These are phyloP conservation scores for Fusarium chaquense DNA, from an alignment of 2,329 filamentous ascomycete genomes.

Conservation along the genomic window DNA sequence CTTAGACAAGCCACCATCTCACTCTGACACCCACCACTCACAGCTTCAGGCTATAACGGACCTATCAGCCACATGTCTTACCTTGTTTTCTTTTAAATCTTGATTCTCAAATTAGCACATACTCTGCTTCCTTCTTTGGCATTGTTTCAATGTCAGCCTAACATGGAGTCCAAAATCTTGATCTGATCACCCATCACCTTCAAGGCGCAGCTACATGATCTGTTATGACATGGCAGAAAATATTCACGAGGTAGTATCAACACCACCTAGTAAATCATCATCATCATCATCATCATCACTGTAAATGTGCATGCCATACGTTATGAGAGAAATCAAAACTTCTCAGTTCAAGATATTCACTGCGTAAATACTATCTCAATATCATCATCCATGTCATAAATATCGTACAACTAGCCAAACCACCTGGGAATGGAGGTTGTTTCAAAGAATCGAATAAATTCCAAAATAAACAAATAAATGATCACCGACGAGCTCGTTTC, in stretches of 20 bases:
- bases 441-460: conserved; percentile 42
- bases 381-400: conserved; percentile 35
- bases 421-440: conserved; percentile 42
- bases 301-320: not conserved
- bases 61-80: conserved; percentile 27
- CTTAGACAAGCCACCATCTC: conserved; percentile 40
- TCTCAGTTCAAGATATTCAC: conserved; percentile 35
- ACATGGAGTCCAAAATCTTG: conserved; percentile 4
- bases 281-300: conserved; percentile 2
- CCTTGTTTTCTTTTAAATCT: conserved; percentile 21
- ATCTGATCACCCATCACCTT: conserved; percentile 3
- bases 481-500: conserved; percentile 45
- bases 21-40: conserved; percentile 12
- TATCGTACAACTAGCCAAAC: conserved; percentile 44
- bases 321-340: conserved; percentile 21
- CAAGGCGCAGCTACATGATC: conserved; percentile 6
- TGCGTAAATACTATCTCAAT: conserved; percentile 24
- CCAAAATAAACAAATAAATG: conserved; percentile 39
- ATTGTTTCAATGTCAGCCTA: conserved; percentile 13
- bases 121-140: conserved; percentile 16
- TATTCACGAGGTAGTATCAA: conserved; percentile 28
- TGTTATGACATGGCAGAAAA: conserved; percentile 13
- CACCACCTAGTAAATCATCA: not conserved
- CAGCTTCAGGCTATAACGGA: conserved; percentile 14
- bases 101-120: conserved; percentile 22